These are phyloP conservation scores for Lipomyces sp. DNA, from an alignment of 805 yeast genomes.

Conservation along the genomic window DNA sequence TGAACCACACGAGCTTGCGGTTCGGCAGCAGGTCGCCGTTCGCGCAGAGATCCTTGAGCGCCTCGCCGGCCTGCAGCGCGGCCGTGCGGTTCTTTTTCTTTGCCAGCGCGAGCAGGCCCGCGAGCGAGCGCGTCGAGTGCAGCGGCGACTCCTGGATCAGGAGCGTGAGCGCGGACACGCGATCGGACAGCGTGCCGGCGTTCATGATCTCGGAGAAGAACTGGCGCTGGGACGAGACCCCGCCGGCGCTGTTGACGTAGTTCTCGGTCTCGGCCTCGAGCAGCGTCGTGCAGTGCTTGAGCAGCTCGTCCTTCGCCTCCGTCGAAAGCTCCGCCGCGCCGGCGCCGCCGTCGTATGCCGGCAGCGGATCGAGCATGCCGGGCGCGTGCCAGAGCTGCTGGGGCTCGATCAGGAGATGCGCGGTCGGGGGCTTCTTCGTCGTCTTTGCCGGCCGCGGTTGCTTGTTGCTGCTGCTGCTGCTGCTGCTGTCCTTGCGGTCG, in stretches of 20 bases:
- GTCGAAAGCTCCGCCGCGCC: slow-evolving; percentile 34
- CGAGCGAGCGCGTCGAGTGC: slow-evolving; percentile 81
- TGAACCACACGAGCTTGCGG: slow-evolving; percentile 74
- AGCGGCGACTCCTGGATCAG: slow-evolving; percentile 92
- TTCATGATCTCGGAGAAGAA: slow-evolving; percentile 84
- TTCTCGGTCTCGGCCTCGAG: slow-evolving; percentile 67
- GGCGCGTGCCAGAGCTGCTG: slow-evolving; percentile 22
- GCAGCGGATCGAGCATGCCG: slow-evolving; percentile 9
- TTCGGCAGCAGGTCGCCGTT: slow-evolving; percentile 79
- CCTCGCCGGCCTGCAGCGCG: slow-evolving; percentile 83
- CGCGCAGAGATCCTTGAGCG: slow-evolving; percentile 81
- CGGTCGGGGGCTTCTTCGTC: not conserved
- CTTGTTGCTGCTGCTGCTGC: not conserved
- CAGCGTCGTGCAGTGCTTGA: slow-evolving; percentile 61
- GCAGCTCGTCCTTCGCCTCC: slow-evolving; percentile 56
- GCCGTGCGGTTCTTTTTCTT: slow-evolving; percentile 91
- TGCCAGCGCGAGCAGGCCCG: slow-evolving; percentile 71
- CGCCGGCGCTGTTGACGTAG: slow-evolving; percentile 70
- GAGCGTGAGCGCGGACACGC: slow-evolving; percentile 89
- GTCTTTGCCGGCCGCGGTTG: not conserved
- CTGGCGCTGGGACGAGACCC: slow-evolving; percentile 75
- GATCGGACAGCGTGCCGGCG: slow-evolving; percentile 92
- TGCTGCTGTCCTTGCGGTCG: no score
- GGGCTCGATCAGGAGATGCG: slow-evolving; percentile 8
- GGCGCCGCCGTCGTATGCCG: slow-evolving; percentile 1